Evolutionary conservation across 768 basidiomycete genomes (phyloP), one percentile per base, ranked within the genome.

Genomic region (Kwoniella europaea): DNA sequence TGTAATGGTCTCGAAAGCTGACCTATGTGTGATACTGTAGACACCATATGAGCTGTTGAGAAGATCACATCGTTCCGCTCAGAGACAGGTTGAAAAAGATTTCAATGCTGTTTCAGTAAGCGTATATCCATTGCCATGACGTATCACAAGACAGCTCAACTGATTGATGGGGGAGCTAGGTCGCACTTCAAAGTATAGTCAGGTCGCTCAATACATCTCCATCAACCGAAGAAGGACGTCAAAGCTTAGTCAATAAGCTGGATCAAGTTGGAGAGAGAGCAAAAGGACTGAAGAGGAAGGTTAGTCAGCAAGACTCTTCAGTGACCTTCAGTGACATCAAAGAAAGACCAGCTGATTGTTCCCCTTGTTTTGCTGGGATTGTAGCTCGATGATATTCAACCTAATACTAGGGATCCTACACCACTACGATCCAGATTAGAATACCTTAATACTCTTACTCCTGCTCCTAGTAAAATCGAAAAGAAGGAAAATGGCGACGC

Each of bases 221-320:
- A 22, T 46, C 63, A 7, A 52, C 68, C 6, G 73, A 75, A 24
- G 74, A 74, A 15, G 60, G 64, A 7, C 67, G 68, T 41, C 63
- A 65, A 9, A 46, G 55, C 3, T 35, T 65, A 24, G 67, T 69
- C 16, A 52, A 42, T 29, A 79, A 78, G 68, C 53, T 83, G 3
- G 76, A 76, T 70, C 73, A 69, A 24, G 71, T 71, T 2, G 61
- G 44, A 10, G 81, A 82, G 18, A 67, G 82, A 16, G 64, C 76
- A 4, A 68, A 91, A 83, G 89, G 87, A 64, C 86, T 98, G 68
- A 96, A 96, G 86, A 89, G 91, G 79, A 98, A 97, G 90, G 95
- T 93, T 58, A 54, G 85, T 58, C 13, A 43, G 20, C 58, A 6
- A 66, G 18, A 56, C 35, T 5, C 44, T 63, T 35, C 20, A 50